Evolutionary conservation across 768 basidiomycete genomes (phyloP).

Genomic region (Hericium alpestre): DNA sequence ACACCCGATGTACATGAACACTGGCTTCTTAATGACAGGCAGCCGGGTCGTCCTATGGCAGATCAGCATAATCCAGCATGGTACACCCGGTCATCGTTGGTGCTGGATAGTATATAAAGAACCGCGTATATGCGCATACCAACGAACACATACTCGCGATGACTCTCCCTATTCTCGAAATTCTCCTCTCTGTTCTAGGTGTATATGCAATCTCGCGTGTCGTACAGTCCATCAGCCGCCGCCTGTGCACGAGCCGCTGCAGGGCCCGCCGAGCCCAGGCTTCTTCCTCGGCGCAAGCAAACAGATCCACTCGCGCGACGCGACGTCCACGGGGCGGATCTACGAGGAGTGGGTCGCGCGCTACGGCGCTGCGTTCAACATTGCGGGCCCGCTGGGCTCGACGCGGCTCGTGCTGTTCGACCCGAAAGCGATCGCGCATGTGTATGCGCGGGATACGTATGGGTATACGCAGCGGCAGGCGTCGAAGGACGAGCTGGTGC

Average conservation of each 20-base stretch:
- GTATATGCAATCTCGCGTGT: not conserved
- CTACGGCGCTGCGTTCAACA: slow-evolving; percentile 36
- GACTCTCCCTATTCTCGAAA: not conserved
- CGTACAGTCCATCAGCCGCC: not conserved
- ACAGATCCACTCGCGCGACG: not conserved
- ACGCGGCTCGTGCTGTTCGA: slow-evolving; percentile 15
- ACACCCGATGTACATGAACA: too few species aligned
- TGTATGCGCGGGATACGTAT: slow-evolving; percentile 39
- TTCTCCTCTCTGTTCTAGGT: not conserved
- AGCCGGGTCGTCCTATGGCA: too few species aligned
- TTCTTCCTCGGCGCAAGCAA: not conserved
- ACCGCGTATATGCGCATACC: too few species aligned
- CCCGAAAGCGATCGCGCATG: slow-evolving; percentile 39
- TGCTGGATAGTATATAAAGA: too few species aligned
- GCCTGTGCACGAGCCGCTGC: not conserved
- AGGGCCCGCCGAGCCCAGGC: not conserved
- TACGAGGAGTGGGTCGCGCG: slow-evolving; percentile 37
- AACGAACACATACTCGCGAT: not conserved
- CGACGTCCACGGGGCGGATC: slow-evolving; percentile 16
- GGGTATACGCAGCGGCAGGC: slow-evolving; percentile 33
- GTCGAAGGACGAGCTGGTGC: slow-evolving; percentile 24
- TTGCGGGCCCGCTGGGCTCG: slow-evolving; percentile 22
- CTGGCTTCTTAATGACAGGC: too few species aligned
- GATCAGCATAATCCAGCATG: too few species aligned
- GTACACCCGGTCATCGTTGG: too few species aligned